Base-by-base conservation (phyloP, 2,329 filamentous ascomycete genomes). In the Sphaerulina vaccinii region DNA sequence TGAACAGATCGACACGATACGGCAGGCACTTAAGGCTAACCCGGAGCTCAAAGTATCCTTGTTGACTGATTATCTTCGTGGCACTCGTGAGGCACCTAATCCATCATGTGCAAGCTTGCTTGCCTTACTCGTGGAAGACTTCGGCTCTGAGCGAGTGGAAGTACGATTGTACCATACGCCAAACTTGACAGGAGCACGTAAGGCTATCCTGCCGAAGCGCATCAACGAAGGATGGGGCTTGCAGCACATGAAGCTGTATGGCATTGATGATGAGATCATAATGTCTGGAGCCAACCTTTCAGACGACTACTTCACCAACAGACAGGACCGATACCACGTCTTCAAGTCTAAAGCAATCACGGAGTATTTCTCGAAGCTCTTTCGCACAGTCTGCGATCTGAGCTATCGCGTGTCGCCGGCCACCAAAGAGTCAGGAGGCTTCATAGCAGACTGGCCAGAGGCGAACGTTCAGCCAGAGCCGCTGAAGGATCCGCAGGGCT, bases 161-260 rank as follows among this genome's bases (percentile, higher is more conserved):
- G 84, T 99, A 57, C 87, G 91, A 62, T 95, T 99, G 90, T 99
- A 95, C 67, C 93, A 99, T 71, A 99, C 93, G 1, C 93, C 93
- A 0, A 99, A 99, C 65, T 73, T 99, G 58, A 95, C 88, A 2
- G 93, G 93, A 0, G 62, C 95, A 51, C 82, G 86, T 44, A 97
- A 97, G 73, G 84, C 85, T 64, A 77, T 88, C 60, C 82, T 97
- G 2, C 93, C 93, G 0, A 88, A 83, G 66, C 81, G 93, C 16
- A 92, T 99, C 68, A 99, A 99, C 62, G 93, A 99, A 73, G 93
- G 93, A 15, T 99, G 93, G 93, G 93, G 93, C 1, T 73, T 99
- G 55, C 93, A 99, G 68, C 93, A 99, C 68, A 99, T 99, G 92
- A 99, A 99, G 78, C 77, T 99, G 0, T 99, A 99, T 63, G 93